A percentile compares a stretch with the other conserved stretches of the same genome.
Conservation (phyloP, 139 green algal genomes). For the Coelastrella sp. region DNA sequence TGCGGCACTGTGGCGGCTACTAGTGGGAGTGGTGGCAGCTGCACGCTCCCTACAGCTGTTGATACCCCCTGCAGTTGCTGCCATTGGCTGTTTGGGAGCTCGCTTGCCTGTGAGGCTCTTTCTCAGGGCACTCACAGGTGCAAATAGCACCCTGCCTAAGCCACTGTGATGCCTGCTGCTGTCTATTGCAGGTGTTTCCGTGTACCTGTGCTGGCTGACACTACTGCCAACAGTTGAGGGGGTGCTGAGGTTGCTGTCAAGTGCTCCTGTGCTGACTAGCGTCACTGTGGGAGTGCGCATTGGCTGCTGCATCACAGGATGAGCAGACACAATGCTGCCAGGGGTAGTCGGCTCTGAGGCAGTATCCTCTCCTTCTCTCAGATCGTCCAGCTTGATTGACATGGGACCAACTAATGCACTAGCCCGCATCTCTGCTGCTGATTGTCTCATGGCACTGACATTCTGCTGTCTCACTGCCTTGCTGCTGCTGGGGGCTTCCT, state of each 20-base stretch:
- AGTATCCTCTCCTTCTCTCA: neutral
- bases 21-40: too few species aligned
- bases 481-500: neutral
- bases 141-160: slow-evolving; percentile 15
- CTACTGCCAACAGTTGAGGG: neutral
- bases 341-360: neutral
- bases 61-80: neutral
- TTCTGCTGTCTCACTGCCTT: neutral
- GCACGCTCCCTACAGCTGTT: too few species aligned
- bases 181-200: neutral
- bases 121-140: slow-evolving; percentile 5
- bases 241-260: neutral
- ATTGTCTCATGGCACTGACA: neutral
- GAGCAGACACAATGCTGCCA: neutral
- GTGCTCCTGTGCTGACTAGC: neutral
- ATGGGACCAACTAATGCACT: neutral
- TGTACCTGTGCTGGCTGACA: neutral
- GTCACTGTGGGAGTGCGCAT: neutral
- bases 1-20: neutral
- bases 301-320: neutral
- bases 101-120: slow-evolving; percentile 18
- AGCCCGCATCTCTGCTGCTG: neutral
- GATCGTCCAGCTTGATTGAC: neutral
- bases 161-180: neutral
- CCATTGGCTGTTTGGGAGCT: neutral